A percentile compares a stretch with the other conserved stretches of the same genome.
phyloP scores from a whole-genome alignment of 1,139 yeast genomes.

The Yamadazyma mexicana region DNA sequence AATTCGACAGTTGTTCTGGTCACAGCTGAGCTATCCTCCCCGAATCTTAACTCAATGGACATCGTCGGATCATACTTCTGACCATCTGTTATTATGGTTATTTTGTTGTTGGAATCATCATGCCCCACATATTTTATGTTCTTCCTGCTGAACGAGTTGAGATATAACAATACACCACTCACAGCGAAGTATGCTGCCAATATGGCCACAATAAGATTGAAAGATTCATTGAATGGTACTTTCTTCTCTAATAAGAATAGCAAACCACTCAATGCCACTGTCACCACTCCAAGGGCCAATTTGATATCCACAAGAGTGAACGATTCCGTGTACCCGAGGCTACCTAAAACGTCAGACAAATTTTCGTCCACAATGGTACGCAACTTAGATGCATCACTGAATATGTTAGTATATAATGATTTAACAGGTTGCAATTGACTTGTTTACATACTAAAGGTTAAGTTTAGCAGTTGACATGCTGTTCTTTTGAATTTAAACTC shows the following conservation, averaged over 20 bases:
- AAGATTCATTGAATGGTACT: slow-evolving; percentile 41
- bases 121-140: slow-evolving; percentile 62
- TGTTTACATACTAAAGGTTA: slow-evolving; percentile 15
- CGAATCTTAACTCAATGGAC: slow-evolving; percentile 27
- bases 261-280: slow-evolving; percentile 65
- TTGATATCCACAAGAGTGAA: slow-evolving; percentile 60
- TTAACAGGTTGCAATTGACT: background rate
- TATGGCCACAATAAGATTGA: slow-evolving; percentile 31
- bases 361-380: slow-evolving; percentile 53
- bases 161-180: slow-evolving; percentile 48
- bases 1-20: slow-evolving; percentile 30
- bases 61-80: slow-evolving; percentile 48
- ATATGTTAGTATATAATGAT: slow-evolving; percentile 17
- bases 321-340: slow-evolving; percentile 64
- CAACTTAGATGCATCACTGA: slow-evolving; percentile 42
- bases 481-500: slow-evolving; percentile 1
- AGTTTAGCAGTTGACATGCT: slow-evolving; percentile 8
- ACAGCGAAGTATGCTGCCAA: slow-evolving; percentile 56
- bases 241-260: slow-evolving; percentile 71
- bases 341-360: slow-evolving; percentile 44
- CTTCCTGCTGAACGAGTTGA: slow-evolving; percentile 42
- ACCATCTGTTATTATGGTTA: slow-evolving; percentile 39
- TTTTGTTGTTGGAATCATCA: slow-evolving; percentile 31
- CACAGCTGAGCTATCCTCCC: slow-evolving; percentile 24
- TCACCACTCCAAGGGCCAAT: slow-evolving; percentile 65